Base-by-base conservation (phyloP, 116 monocot species). In the Papilionanthe hybrid region DNA sequence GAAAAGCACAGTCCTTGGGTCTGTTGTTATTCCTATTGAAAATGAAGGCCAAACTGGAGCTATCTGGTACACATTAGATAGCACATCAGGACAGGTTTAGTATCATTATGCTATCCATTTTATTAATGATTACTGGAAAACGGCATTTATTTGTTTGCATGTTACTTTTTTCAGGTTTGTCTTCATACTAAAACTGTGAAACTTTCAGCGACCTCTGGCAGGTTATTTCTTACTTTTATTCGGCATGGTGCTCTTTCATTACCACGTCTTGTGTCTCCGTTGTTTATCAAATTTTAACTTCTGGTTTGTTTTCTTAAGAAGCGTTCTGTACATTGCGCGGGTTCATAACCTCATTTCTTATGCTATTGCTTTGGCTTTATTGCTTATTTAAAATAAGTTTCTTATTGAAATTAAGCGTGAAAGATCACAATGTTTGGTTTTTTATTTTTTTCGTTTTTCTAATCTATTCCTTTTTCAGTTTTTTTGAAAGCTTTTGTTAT, bases 1-100 rank as follows among this genome's bases (percentile, higher is more conserved):
- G 94, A 98, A 91, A 88, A 93, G 93, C 82, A 91, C 92, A 25
- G 84, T 98, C 57, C 93, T 98, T 84, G 98, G 98, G 63, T 98
- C 98, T 87, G 98, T 91, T 6, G 90, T 80, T 78, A 87, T 98
- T 82, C 88, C 88, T 29, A 92, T 98, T 80, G 91, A 90, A 74
- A 83, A 27, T 60, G 98, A 98, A 86, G 86, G 86, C 12, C 91
- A 90, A 85, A 93, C 91, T 60, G 98, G 94, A 80, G 84, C 90
- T 17, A 77, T 91, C 69, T 98, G 98, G 98, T 75, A 98, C 81
- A 66, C 87, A 5, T 79, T 98, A 66, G 91, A 98, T 82, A 94
- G 93, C 81, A 76, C 91, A 53, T 94, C 98, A 55, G 98, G 98
- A 71, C 98, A 98, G 93, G 98, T 94, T 84, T 11, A 49, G 50